These are phyloP conservation scores for Dryas alaskensis DNA, from an alignment of 306 rosid species.

Conservation along the genomic window DNA sequence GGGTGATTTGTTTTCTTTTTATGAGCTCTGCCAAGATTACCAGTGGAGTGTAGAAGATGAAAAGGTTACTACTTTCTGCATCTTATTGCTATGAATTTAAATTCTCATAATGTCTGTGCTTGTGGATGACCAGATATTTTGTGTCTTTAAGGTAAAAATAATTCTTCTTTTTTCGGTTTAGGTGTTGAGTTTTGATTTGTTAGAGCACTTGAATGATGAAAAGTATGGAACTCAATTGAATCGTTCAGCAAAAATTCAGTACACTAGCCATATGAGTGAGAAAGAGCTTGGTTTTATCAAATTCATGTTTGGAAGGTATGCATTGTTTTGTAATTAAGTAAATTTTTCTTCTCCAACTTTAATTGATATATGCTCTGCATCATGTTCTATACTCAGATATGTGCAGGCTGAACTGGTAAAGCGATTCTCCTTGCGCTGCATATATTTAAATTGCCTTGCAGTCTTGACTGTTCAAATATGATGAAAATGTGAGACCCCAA, in stretches of 20 bases:
- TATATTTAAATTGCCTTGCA: too few species aligned
- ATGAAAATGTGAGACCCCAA: not conserved
- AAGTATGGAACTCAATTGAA: constrained; percentile 28
- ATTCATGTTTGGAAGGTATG: constrained; percentile 78
- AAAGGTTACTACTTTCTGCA: constrained; percentile 43
- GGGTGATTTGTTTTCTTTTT: constrained; percentile 83
- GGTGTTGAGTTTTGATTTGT: constrained; percentile 64
- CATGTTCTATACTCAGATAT: not conserved
- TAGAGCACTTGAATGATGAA: constrained; percentile 40
- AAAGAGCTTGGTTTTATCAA: constrained; percentile 63
- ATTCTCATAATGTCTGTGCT: not conserved
- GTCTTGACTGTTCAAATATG: too few species aligned
- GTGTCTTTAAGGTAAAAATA: not conserved
- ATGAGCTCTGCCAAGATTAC: constrained; percentile 83
- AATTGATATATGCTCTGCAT: not conserved
- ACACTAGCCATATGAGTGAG: constrained; percentile 47
- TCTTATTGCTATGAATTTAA: not conserved
- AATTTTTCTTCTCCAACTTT: constrained; percentile 15
- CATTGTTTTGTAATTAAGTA: constrained; percentile 1
- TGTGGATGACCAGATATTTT: not conserved
- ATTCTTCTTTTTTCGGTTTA: constrained; percentile 29
- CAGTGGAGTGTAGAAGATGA: constrained; percentile 87
- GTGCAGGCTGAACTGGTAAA: not conserved
- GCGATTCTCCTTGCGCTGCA: not conserved
- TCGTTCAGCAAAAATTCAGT: constrained; percentile 48